Conservation (phyloP, 352 stramenopile species). For the Globisporangium solare region DNA sequence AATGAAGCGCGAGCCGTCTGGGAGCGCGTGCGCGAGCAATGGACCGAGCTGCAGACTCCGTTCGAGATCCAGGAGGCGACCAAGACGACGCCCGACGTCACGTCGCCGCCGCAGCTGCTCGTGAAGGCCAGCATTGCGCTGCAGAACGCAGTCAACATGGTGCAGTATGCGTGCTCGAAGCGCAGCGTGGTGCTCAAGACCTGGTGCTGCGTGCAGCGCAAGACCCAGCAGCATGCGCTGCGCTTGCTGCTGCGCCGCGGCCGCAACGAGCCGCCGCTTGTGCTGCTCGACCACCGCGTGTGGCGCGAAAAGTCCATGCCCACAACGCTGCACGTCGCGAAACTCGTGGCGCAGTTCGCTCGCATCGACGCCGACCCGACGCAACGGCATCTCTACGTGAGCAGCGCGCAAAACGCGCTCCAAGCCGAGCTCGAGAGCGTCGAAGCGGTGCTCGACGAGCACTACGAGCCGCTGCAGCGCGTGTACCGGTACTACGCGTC, state of each 20-base stretch:
- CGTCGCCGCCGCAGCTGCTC: conserved; percentile 33
- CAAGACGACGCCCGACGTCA: conserved; percentile 36
- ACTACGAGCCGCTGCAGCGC: conserved; percentile 34
- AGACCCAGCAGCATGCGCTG: conserved; percentile 52
- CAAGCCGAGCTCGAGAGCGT: conserved; percentile 29
- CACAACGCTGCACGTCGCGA: conserved; percentile 39
- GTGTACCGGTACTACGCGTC: conserved; percentile 59
- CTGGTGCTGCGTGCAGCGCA: conserved; percentile 51
- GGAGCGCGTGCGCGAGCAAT: conserved; percentile 42
- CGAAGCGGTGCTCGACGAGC: conserved; percentile 36
- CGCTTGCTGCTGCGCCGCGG: conserved; percentile 36
- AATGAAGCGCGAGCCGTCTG: conserved; percentile 41
- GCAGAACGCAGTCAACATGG: conserved; percentile 69
- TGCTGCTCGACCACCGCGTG: conserved; percentile 42
- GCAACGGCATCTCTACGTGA: background rate
- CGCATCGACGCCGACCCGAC: background rate
- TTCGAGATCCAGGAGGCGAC: conserved; percentile 52
- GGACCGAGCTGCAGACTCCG: conserved; percentile 52
- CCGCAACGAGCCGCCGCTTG: conserved; percentile 31
- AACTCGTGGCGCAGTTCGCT: conserved; percentile 24
- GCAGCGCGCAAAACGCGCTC: conserved; percentile 12
- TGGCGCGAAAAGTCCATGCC: conserved; percentile 63
- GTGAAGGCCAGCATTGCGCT: conserved; percentile 51
- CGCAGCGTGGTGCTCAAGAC: conserved; percentile 39
- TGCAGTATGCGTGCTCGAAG: conserved; percentile 68